Base-by-base conservation (phyloP, 768 basidiomycete species). In the Panus rudis region DNA sequence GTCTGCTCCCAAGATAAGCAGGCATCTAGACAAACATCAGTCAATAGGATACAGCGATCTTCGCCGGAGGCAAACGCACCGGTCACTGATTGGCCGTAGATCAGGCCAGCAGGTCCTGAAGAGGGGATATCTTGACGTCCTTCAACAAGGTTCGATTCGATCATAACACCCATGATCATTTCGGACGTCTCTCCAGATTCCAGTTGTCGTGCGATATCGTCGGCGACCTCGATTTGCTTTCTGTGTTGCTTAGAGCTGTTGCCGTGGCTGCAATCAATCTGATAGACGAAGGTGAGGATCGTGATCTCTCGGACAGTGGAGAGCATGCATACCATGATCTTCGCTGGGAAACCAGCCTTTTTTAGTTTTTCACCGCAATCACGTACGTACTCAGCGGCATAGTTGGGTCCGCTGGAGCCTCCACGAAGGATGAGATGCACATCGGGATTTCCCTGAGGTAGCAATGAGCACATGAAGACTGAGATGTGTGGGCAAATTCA, bases 261-360 rank as follows among this genome's bases (percentile, higher is more conserved):
- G 47, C 94, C 92, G 59, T 97, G 93, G 54, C 91, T 93, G 73
- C 94, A 94, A 63, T 94, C 91, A 50, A 96, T 81, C 92, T 94
- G 57, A 51, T 44, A 17, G 27, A 39, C 31, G 37, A 39, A 31
- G 17, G 23, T 32, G 39, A 13, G 20, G 38, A 14, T n/a, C 8
- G 28, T 16, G 23, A 43, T 40, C 39, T 26, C 26, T n/a, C 32
- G 7, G 41, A 27, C 24, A 30, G 28, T 10, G 28, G 28, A 30
- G 28, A n/a, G 40, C 42, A 56, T 39, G 27, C 69, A 42, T 53
- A 92, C 90, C 94, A 98, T 97, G 49, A 99, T 75, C 59, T 83
- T 90, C 49, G 76, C 76, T 10, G 78, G 55, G 27, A 96, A 68
- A 6, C 79, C 81, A 6, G 90, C 86, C 63, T 94, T 97, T 26